A percentile compares a stretch with the other conserved stretches of the same genome.
phyloP scores from a whole-genome alignment of 2,329 filamentous ascomycete species.

The Volutella citrinella region DNA sequence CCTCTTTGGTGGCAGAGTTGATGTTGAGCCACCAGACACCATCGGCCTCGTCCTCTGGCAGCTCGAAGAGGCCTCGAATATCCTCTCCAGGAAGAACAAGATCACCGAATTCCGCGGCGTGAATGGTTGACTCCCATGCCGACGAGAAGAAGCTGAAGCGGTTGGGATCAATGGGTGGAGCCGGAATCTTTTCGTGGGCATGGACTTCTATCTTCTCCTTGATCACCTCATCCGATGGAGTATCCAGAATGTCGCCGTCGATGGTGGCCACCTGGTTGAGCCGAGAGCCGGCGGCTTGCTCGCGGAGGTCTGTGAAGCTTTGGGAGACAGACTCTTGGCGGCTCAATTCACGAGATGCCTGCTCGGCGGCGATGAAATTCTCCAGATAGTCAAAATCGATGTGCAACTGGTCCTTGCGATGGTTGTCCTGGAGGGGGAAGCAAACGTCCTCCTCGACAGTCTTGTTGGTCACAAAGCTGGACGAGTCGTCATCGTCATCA shows the following conservation, averaged over 20 bases:
- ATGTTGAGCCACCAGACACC: conserved; percentile 99
- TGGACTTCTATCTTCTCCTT: conserved; percentile 44
- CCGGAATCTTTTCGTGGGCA: conserved; percentile 14
- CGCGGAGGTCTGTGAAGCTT: conserved; percentile 32
- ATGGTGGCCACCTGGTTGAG: conserved; percentile 42
- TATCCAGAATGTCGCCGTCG: conserved; percentile 57
- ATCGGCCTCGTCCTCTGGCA: conserved; percentile 60
- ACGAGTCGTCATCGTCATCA: conserved; percentile 63
- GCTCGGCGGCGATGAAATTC: conserved; percentile 72
- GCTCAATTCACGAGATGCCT: conserved; percentile 47
- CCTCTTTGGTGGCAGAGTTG: conserved; percentile 83
- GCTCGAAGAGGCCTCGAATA: conserved; percentile 79
- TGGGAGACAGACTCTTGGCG: conserved; percentile 43
- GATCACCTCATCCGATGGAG: conserved; percentile 44
- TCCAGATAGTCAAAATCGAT: conserved; percentile 94
- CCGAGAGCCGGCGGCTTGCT: conserved; percentile 23
- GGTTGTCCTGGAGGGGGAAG: conserved; percentile 73
- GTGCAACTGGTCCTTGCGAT: conserved; percentile 67
- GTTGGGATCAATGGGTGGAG: conserved; percentile 58
- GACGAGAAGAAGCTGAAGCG: conserved; percentile 98
- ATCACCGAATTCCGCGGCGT: conserved; percentile 84
- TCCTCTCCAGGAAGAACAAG: conserved; percentile 86
- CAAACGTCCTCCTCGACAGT: conserved; percentile 85
- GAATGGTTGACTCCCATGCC: conserved; percentile 88
- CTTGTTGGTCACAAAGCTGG: conserved; percentile 61